A percentile compares a stretch with the other conserved stretches of the same genome.
These are phyloP conservation scores for Pseudomonodictys pantanalensis DNA, from an alignment of 495 filamentous ascomycete species.

Conservation along the genomic window DNA sequence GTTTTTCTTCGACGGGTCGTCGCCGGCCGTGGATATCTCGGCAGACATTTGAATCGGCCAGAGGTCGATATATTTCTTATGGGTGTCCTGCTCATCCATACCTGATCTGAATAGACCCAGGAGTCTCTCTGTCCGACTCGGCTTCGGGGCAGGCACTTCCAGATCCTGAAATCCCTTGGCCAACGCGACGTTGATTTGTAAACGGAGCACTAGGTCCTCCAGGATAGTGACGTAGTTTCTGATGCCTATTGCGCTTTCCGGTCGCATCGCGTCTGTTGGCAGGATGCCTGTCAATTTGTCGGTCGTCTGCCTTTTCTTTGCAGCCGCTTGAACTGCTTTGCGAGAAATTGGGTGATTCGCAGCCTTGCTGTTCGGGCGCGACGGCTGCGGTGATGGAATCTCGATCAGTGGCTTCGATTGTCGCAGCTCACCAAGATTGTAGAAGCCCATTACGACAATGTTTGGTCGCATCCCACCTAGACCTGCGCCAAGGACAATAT, in stretches of 20 bases:
- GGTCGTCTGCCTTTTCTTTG: constrained; percentile 37
- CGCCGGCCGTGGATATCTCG: constrained; percentile 58
- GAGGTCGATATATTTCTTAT: constrained; percentile 79
- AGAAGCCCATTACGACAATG: constrained; percentile 73
- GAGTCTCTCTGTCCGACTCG: constrained; percentile 20
- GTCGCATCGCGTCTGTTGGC: constrained; percentile 59
- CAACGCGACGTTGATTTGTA: constrained; percentile 82
- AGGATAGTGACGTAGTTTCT: constrained; percentile 77
- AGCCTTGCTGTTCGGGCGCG: constrained; percentile 20
- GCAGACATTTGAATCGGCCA: constrained; percentile 88
- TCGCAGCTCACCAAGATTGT: constrained; percentile 71
- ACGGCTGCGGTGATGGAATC: constrained; percentile 37
- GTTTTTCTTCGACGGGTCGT: constrained; percentile 49
- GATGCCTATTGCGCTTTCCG: constrained; percentile 60
- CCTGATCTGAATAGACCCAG: constrained; percentile 16
- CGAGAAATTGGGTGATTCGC: constrained; percentile 1
- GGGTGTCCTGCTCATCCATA: constrained; percentile 50
- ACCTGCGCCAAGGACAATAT: constrained; percentile 76
- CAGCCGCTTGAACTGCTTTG: constrained; percentile 16
- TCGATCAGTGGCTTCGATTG: constrained; percentile 54
- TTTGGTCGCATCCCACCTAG: constrained; percentile 90
- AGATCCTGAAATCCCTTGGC: constrained; percentile 78
- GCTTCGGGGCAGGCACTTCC: constrained; percentile 56
- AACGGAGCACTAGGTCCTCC: constrained; percentile 72
- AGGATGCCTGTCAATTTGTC: constrained; percentile 48